These are phyloP conservation scores for Pseudocercospora cruenta DNA, from an alignment of 2,329 filamentous ascomycete species.

Conservation along the genomic window DNA sequence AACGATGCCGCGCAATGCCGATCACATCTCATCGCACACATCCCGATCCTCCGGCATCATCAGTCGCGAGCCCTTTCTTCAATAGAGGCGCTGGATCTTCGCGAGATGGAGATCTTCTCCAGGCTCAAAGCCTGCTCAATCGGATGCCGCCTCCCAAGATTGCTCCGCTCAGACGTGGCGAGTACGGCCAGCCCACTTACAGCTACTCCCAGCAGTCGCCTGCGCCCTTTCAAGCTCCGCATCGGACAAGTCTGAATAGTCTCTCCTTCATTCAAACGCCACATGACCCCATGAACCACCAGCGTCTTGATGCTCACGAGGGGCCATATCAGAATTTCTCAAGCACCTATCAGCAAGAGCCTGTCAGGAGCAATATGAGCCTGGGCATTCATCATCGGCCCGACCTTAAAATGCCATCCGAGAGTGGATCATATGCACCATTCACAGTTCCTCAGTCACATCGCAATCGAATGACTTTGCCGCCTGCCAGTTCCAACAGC, in stretches of 20 bases:
- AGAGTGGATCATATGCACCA: not conserved
- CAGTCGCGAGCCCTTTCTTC: slow-evolving; percentile 48
- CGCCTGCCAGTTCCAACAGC: slow-evolving; percentile 14
- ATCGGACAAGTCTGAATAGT: not conserved
- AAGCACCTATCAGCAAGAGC: not conserved
- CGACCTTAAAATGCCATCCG: not conserved
- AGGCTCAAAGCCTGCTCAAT: not conserved
- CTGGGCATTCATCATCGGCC: not conserved
- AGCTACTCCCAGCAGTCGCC: too few relatives aligned
- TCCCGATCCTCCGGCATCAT: slow-evolving; percentile 20
- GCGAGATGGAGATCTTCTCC: not conserved
- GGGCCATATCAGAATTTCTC: not conserved
- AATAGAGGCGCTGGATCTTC: slow-evolving; percentile 3
- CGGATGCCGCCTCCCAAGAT: not conserved
- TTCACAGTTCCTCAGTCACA: slow-evolving; percentile 3
- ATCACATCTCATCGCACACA: not conserved
- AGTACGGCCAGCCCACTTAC: not conserved
- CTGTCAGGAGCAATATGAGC: not conserved
- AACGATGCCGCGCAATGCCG: not conserved
- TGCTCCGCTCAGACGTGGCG: not conserved
- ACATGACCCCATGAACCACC: not conserved
- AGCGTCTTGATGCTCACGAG: not conserved
- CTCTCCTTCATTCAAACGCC: not conserved
- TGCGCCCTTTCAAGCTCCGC: not conserved
- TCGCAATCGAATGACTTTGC: slow-evolving; percentile 26